Evolutionary conservation across 1,284 basidiomycete genomes (phyloP), one percentile per base, ranked within the genome.

Genomic region (Boletus calvinii): DNA sequence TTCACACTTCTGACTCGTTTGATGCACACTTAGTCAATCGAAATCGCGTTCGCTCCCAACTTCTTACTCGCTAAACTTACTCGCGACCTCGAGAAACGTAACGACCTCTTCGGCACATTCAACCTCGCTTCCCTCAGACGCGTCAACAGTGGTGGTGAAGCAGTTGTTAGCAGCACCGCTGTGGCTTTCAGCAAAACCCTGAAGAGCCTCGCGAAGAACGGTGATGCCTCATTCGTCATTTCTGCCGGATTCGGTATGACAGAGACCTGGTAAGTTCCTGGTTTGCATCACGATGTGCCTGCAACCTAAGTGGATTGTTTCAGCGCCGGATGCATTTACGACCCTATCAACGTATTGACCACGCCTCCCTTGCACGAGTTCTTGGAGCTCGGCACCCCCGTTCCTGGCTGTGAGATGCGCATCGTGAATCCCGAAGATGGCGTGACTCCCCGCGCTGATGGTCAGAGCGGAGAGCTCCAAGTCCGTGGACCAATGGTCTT

Each of bases 171-270:
- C 26, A 66, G 54, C 30, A 73, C 72, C 6, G 75, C 74, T 13
- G 58, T 72, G 2, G 66, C 66, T 17, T 73, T 76, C 50, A 60
- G 61, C 10, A 59, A 58, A 36, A 63, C 73, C 2, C 41, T 76
- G 29, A 73, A 64, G 56, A 60, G 58, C 3, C 67, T 69, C 42
- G 56, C 66, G 0, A 66, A 53, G 40, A 45, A 62, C 9, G 64
- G 71, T 1, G 32, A 66, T 22, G 44, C 48, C 22, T 56, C 65
- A n/a, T 69, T 72, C 46, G 62, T 59, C 13, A 64, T 77, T 22
- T 64, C 73, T 30, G 65, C 70, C 6, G 75, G 74, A 5, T 76
- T 76, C 36, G 75, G 75, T 39, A 76, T 76, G 75, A 77, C 70
- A 1, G 75, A 76, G 54, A 76, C 76, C 6, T 70, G 68, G 68